Base-by-base conservation (phyloP, 208 protist species). In the Wallacemonas sp. region DNA sequence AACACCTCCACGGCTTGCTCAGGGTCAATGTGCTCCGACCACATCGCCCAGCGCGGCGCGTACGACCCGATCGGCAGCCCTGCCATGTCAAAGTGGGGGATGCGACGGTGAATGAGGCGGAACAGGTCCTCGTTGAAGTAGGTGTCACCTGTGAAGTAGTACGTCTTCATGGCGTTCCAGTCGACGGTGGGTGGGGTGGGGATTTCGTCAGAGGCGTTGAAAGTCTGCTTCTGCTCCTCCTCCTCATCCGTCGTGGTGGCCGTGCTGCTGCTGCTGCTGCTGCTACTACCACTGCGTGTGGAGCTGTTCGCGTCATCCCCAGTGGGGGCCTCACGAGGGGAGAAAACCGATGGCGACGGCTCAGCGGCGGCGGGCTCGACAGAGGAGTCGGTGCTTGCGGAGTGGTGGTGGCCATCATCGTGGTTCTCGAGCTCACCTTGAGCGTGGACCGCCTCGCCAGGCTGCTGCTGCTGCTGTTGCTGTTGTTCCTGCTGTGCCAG, bases 51-150 rank as follows among this genome's bases (percentile, higher is more conserved):
- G 9, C 88, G 80, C 32, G 86, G 86, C 21, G 75, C 36, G 61
- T 97, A 97, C 1, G 92, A 90, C 6, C 92, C 92, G 17, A 97
- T 95, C 9, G 92, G 83, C 24, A 97, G 70, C 0, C 79, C 73
- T 1, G 87, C 82, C 55, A 96, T 72, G 54, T 88, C 81, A 49
- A 96, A 71, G 54, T 48, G 68, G 0, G 58, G 64, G 44, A 76
- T 80, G n/a, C 68, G 72, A 0, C 66, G 55, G 63, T 85, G 77
- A 60, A 92, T 90, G 33, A 63, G 68, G 0, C 66, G 73, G 26
- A 86, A 88, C 32, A 88, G 61, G 0, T 68, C 61, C 30, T 57
- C 61, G 64, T 81, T 88, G 70, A 77, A 85, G 21, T 78, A 72
- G 1, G 70, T 83, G 71, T 81, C 79, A 14, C 83, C 78, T 0